A percentile compares a stretch with the other conserved stretches of the same genome.
Evolutionary conservation across 768 basidiomycete species (phyloP).

Genomic region (Kwoniella heveanensis): DNA sequence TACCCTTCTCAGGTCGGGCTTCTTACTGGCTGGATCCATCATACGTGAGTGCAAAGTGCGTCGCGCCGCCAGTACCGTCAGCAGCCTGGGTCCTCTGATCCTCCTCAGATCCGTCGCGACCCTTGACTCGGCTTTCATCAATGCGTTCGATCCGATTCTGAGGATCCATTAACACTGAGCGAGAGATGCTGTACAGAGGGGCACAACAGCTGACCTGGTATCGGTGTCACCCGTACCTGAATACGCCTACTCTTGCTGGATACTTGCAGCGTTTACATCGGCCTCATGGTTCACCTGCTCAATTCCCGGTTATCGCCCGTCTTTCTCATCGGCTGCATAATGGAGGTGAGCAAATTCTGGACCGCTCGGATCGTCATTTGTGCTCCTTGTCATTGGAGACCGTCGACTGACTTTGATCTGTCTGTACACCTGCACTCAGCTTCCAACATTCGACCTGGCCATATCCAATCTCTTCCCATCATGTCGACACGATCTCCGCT

Average conservation of each 20-base stretch:
- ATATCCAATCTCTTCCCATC: conserved; percentile 59
- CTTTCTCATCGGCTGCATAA: conserved; percentile 60
- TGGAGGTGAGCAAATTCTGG: conserved; percentile 62
- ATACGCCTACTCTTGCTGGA: too few species aligned
- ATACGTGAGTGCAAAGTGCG: conserved; percentile 44
- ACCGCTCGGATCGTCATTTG: too few species aligned
- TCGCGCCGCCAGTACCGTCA: too few species aligned
- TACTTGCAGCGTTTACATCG: conserved; percentile 55
- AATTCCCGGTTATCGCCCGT: conserved; percentile 58
- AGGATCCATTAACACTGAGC: too few species aligned
- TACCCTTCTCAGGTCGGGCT: conserved; percentile 62
- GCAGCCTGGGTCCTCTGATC: too few species aligned
- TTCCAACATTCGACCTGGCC: conserved; percentile 64
- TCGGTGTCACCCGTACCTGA: neutral
- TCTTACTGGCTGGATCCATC: conserved; percentile 65
- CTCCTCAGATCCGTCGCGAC: too few species aligned
- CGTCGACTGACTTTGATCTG: neutral
- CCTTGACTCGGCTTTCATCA: too few species aligned
- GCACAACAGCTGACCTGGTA: neutral
- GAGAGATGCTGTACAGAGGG: too few species aligned
- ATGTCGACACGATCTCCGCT: conserved; percentile 61
- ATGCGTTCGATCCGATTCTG: too few species aligned
- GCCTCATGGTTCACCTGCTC: conserved; percentile 58
- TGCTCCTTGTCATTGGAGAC: too few species aligned
- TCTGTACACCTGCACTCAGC: too few species aligned